Conservation (phyloP, 495 filamentous ascomycete species). For the Talaromyces thailandensis region DNA sequence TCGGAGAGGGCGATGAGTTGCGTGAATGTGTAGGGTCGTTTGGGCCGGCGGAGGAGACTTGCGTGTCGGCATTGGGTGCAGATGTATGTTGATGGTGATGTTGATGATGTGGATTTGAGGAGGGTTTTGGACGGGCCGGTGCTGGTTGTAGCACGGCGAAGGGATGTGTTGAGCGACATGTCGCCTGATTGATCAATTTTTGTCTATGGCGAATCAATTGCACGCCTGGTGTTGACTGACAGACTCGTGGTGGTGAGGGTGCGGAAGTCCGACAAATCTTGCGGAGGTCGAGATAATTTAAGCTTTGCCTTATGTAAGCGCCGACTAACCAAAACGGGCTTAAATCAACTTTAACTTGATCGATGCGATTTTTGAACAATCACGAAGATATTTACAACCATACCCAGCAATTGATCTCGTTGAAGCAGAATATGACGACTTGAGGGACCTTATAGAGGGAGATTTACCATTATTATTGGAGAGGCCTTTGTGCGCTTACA, state of each 20-base stretch:
- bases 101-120: slow-evolving; percentile 15
- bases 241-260: not conserved
- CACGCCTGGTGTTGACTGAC: not conserved
- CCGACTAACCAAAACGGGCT: not conserved
- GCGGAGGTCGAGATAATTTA: slow-evolving; percentile 3
- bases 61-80: slow-evolving; percentile 62
- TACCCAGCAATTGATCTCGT: not conserved
- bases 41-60: slow-evolving; percentile 77
- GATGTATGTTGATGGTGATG: slow-evolving; percentile 31
- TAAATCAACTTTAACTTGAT: not conserved
- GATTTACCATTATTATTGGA: not conserved
- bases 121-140: slow-evolving; percentile 3
- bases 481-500: not conserved
- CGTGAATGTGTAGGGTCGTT: slow-evolving; percentile 91
- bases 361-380: not conserved
- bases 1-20: slow-evolving; percentile 93
- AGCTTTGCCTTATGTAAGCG: slow-evolving; percentile 2
- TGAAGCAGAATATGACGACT: not conserved
- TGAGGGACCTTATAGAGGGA: not conserved
- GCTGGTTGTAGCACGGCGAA: slow-evolving; percentile 31
- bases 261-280: slow-evolving; percentile 2
- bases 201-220: not conserved
- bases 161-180: slow-evolving; percentile 31
- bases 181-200: not conserved
- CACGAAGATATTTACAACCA: not conserved